These are phyloP conservation scores for Cladophialophora chaetospira DNA, from an alignment of 2,329 filamentous ascomycete species.

Conservation along the genomic window DNA sequence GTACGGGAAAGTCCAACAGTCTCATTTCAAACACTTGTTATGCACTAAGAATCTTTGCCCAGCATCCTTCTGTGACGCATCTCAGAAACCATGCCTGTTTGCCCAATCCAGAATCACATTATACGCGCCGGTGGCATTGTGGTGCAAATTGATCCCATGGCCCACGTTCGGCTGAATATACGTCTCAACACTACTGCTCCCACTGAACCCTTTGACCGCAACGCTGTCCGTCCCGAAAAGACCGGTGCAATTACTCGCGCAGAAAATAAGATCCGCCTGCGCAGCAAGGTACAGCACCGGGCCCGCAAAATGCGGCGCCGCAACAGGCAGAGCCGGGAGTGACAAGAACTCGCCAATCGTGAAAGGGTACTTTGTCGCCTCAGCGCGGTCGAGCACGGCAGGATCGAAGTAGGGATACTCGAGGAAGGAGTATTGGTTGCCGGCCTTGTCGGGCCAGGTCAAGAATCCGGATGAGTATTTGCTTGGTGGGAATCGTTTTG, in stretches of 20 bases:
- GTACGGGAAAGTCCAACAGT: too few relatives aligned
- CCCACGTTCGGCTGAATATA: constrained; percentile 35
- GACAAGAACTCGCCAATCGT: constrained; percentile 36
- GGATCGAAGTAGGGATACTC: constrained; percentile 59
- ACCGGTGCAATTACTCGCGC: constrained; percentile 35
- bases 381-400: constrained; percentile 50
- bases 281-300: constrained; percentile 36
- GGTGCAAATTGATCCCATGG: constrained; percentile 37
- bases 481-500: constrained; percentile 19
- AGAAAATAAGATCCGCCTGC: constrained; percentile 32
- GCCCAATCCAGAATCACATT: constrained; percentile 33
- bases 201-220: constrained; percentile 24
- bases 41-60: neutral
- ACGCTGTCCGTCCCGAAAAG: constrained; percentile 32
- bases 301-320: constrained; percentile 27
- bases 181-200: constrained; percentile 31
- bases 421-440: constrained; percentile 49
- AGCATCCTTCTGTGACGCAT: neutral
- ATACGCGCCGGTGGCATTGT: constrained; percentile 35
- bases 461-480: constrained; percentile 58
- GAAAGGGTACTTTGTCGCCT: constrained; percentile 35
- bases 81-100: constrained; percentile 35
- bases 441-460: constrained; percentile 53
- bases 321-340: constrained; percentile 7
- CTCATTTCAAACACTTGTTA: too few relatives aligned